Evolutionary conservation across 2,329 filamentous ascomycete species (phyloP).

Genomic region (Aureobasidium musti): DNA sequence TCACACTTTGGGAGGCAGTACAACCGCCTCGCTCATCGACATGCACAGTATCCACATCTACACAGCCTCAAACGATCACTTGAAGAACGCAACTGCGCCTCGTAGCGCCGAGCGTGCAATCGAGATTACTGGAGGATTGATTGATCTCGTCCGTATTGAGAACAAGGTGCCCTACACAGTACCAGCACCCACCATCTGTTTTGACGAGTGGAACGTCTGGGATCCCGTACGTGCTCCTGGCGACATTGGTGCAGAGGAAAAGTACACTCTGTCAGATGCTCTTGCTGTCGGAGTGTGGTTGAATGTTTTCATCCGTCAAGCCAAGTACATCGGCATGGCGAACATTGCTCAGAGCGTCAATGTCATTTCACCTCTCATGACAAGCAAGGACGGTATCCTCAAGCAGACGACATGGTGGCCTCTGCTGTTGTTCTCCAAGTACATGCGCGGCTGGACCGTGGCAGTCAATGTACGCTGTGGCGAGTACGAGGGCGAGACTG

Average conservation of each 20-base stretch:
- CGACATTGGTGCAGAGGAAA: slow-evolving; percentile 70
- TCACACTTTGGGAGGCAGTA: slow-evolving; percentile 53
- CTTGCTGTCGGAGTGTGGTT: slow-evolving; percentile 74
- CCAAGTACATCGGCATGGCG: slow-evolving; percentile 71
- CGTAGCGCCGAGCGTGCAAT: slow-evolving; percentile 72
- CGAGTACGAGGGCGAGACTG: slow-evolving; percentile 67
- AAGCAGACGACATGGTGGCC: slow-evolving; percentile 79
- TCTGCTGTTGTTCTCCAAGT: slow-evolving; percentile 66
- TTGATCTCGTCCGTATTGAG: slow-evolving; percentile 73
- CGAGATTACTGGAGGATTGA: slow-evolving; percentile 66
- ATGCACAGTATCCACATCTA: slow-evolving; percentile 84
- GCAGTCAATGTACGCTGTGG: slow-evolving; percentile 64
- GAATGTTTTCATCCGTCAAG: slow-evolving; percentile 74
- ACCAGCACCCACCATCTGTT: slow-evolving; percentile 71
- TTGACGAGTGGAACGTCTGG: slow-evolving; percentile 87
- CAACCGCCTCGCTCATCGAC: slow-evolving; percentile 60
- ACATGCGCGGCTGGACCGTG: slow-evolving; percentile 73
- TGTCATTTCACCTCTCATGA: slow-evolving; percentile 77
- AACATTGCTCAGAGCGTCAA: slow-evolving; percentile 78
- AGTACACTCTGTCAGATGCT: slow-evolving; percentile 72
- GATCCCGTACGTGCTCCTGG: slow-evolving; percentile 71
- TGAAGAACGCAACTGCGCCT: slow-evolving; percentile 63
- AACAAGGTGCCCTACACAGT: slow-evolving; percentile 61
- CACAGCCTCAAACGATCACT: slow-evolving; percentile 58
- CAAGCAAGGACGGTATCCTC: slow-evolving; percentile 61